Percentiles rank a stretch among this genome's conserved stretches.
These are phyloP conservation scores for Anisodus tanguticus DNA, from an alignment of 257 asterid genomes.

Conservation along the genomic window DNA sequence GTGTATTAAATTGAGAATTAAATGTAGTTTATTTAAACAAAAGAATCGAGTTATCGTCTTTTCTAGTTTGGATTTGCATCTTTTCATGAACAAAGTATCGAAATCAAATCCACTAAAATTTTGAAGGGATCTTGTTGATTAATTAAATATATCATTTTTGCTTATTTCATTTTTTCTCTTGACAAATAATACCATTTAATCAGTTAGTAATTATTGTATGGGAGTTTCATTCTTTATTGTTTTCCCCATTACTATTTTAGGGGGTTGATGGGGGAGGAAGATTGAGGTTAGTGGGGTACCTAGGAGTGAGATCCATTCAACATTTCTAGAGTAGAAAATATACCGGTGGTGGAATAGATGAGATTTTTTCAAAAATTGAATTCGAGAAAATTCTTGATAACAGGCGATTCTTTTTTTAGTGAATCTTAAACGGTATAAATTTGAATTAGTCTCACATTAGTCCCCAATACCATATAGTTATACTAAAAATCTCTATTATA, in stretches of 20 bases:
- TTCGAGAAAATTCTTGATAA: fast-evolving
- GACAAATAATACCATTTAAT: neutral
- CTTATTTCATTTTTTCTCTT: neutral
- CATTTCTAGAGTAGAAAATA: neutral
- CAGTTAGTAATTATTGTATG: neutral
- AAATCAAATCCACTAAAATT: neutral
- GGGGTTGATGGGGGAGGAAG: neutral
- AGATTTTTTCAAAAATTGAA: neutral
- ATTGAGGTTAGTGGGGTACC: neutral
- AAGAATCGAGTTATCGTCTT: neutral
- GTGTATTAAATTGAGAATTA: neutral
- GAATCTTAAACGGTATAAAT: neutral
- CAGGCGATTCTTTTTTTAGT: neutral
- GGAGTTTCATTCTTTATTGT: neutral
- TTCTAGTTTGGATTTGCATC: neutral
- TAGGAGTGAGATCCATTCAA: neutral
- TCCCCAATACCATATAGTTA: too few relatives aligned
- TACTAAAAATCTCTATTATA: too few relatives aligned
- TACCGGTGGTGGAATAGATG: too few relatives aligned
- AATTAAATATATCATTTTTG: neutral
- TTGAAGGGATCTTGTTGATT: neutral
- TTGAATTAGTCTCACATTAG: too few relatives aligned
- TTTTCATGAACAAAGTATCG: neutral
- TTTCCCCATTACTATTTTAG: conserved; percentile 2
- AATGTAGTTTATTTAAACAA: neutral